Conservation (phyloP, 2,329 filamentous ascomycete genomes). For the Trichothecium sympodiale region DNA sequence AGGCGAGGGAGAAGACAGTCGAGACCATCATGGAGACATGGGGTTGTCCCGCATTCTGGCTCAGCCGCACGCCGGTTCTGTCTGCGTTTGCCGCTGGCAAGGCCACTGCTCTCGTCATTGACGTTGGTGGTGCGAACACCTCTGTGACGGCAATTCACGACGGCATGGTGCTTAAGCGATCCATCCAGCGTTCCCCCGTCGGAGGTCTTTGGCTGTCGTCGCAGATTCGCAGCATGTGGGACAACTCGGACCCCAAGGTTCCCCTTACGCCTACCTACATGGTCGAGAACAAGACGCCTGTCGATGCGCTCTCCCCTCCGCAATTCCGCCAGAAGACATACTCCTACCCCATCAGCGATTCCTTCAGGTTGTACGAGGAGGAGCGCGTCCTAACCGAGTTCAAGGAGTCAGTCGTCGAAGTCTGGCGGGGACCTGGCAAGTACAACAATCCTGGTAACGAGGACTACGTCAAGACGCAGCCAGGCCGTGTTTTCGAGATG, state of each 20-base stretch:
- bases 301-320: constrained; percentile 73
- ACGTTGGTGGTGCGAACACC: constrained; percentile 80
- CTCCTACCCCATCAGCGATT: constrained; percentile 46
- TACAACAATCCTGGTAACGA: constrained; percentile 58
- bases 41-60: constrained; percentile 89
- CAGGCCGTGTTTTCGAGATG: constrained; percentile 89
- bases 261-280: constrained; percentile 77
- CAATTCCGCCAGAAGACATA: constrained; percentile 68
- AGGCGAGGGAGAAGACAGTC: constrained; percentile 85
- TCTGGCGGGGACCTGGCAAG: constrained; percentile 73
- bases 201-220: constrained; percentile 84
- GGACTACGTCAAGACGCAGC: constrained; percentile 60
- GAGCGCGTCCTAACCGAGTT: constrained; percentile 90
- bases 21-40: constrained; percentile 97
- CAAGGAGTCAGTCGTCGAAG: constrained; percentile 94
- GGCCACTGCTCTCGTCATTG: constrained; percentile 82
- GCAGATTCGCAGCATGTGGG: constrained; percentile 76
- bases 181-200: constrained; percentile 72
- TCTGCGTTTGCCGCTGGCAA: constrained; percentile 89
- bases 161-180: constrained; percentile 86
- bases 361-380: constrained; percentile 77
- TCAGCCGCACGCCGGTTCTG: constrained; percentile 80
- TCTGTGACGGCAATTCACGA: constrained; percentile 89
- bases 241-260: constrained; percentile 55
- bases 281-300: constrained; percentile 75